Evolutionary conservation across 441 rosid genomes (phyloP).

Genomic region (Populus trichocarpa): DNA sequence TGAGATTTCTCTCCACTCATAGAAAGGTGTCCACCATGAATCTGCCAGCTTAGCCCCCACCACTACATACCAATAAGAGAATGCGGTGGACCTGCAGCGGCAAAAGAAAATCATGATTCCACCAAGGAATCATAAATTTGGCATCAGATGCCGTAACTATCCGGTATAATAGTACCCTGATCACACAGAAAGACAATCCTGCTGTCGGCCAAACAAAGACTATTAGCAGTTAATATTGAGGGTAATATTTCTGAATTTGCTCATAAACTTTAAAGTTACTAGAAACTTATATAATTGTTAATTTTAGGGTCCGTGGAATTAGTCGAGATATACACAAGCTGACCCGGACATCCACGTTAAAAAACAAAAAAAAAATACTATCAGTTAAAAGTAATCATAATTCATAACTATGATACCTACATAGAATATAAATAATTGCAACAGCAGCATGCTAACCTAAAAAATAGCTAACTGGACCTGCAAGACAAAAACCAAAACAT

Average conservation of each 20-base stretch:
- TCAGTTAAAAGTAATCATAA: too few species aligned
- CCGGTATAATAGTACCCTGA: neutral
- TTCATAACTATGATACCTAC: neutral
- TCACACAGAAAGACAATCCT: neutral
- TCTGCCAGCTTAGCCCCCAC: slow-evolving; percentile 33
- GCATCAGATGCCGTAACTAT: neutral
- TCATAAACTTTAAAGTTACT: too few species aligned
- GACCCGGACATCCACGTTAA: too few species aligned
- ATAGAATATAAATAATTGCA: neutral
- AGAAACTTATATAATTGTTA: too few species aligned
- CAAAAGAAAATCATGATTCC: slow-evolving; percentile 4
- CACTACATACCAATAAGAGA: slow-evolving; percentile 19
- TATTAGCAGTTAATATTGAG: neutral
- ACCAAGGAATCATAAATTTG: neutral
- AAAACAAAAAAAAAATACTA: neutral
- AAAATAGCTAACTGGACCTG: neutral
- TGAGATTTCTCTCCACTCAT: slow-evolving; percentile 40
- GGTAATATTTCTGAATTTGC: too few species aligned
- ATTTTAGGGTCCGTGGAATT: too few species aligned
- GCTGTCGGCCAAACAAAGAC: neutral
- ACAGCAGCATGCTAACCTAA: neutral
- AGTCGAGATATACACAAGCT: too few species aligned
- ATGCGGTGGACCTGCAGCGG: slow-evolving; percentile 34
- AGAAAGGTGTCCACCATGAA: slow-evolving; percentile 24
- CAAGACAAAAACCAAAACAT: neutral